These are phyloP conservation scores for Moesziomyces aphidis DNA, from an alignment of 1,284 basidiomycete species.

Conservation along the genomic window DNA sequence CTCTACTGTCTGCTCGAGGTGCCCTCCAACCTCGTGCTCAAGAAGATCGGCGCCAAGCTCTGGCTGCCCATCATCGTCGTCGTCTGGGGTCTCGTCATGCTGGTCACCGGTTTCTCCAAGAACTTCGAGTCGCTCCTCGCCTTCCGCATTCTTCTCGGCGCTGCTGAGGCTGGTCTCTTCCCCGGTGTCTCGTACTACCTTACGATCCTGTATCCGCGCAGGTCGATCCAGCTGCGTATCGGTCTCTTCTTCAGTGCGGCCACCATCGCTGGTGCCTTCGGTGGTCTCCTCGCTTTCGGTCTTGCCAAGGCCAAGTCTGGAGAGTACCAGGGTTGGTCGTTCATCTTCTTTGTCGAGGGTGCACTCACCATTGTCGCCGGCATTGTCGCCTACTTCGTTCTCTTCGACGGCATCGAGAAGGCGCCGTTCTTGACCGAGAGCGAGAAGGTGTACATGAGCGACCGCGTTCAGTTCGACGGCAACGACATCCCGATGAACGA, in stretches of 20 bases:
- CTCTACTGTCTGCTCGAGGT: slow-evolving; percentile 79
- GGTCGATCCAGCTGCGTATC: slow-evolving; percentile 50
- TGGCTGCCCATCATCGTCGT: slow-evolving; percentile 66
- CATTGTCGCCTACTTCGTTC: slow-evolving; percentile 61
- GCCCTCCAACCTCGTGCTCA: slow-evolving; percentile 75
- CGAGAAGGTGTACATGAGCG: slow-evolving; percentile 53
- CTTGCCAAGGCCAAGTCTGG: slow-evolving; percentile 60
- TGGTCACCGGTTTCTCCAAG: slow-evolving; percentile 68
- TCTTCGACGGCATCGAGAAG: slow-evolving; percentile 48
- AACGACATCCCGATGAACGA: slow-evolving; percentile 58
- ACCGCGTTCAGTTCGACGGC: slow-evolving; percentile 52
- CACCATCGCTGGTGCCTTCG: slow-evolving; percentile 71
- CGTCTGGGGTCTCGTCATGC: slow-evolving; percentile 69
- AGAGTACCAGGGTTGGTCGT: slow-evolving; percentile 34
- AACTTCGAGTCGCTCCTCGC: slow-evolving; percentile 67
- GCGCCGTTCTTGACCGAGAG: slow-evolving; percentile 52
- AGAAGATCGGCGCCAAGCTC: slow-evolving; percentile 68
- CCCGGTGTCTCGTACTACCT: slow-evolving; percentile 51
- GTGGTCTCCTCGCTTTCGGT: slow-evolving; percentile 66
- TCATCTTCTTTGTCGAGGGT: slow-evolving; percentile 72
- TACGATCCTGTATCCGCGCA: slow-evolving; percentile 49
- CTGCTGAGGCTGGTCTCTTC: slow-evolving; percentile 61
- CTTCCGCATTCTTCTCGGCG: slow-evolving; percentile 68
- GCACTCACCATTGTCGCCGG: slow-evolving; percentile 70
- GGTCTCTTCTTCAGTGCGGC: slow-evolving; percentile 60